These are phyloP conservation scores for Tremellales sp. DNA, from an alignment of 1,284 basidiomycete species.

Conservation along the genomic window DNA sequence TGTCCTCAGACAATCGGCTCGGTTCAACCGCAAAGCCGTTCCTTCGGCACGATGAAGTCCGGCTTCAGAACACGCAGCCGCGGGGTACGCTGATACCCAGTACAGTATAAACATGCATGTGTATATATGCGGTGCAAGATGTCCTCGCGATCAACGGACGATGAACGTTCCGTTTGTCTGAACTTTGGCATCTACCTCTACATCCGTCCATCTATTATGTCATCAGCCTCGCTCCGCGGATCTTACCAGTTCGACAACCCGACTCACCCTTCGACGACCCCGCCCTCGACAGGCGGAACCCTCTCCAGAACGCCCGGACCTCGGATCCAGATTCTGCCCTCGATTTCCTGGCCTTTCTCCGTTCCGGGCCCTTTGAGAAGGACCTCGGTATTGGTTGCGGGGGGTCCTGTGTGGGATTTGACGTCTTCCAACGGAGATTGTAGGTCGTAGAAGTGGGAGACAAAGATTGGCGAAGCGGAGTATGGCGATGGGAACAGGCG, in stretches of 20 bases:
- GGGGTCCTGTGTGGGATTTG: slow-evolving; percentile 38
- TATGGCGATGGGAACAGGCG: slow-evolving; percentile 27
- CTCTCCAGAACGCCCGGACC: slow-evolving; percentile 13
- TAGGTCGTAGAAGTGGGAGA: slow-evolving; percentile 42
- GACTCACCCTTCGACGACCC: slow-evolving; percentile 22
- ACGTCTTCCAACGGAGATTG: slow-evolving; percentile 22
- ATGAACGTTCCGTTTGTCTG: slow-evolving; percentile 43
- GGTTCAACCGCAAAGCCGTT: no score
- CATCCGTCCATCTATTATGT: slow-evolving; percentile 31
- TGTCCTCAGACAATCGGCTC: no score
- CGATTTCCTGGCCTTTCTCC: slow-evolving; percentile 11
- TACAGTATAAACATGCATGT: no score
- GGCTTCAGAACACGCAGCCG: no score
- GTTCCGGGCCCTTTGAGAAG: slow-evolving; percentile 29
- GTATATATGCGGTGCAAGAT: no score
- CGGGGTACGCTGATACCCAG: no score
- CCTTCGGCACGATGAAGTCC: no score
- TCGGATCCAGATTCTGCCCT: slow-evolving; percentile 9
- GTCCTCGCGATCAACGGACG: no score
- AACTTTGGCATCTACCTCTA: slow-evolving; percentile 27
- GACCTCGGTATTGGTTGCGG: slow-evolving; percentile 44
- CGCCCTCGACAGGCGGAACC: slow-evolving; percentile 9
- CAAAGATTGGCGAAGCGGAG: slow-evolving; percentile 38
- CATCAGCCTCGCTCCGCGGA: slow-evolving; percentile 1
- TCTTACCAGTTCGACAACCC: neutral